A percentile compares a stretch with the other conserved stretches of the same genome.
Conservation (phyloP, 768 basidiomycete species). For the Sporobolomyces roseus region DNA sequence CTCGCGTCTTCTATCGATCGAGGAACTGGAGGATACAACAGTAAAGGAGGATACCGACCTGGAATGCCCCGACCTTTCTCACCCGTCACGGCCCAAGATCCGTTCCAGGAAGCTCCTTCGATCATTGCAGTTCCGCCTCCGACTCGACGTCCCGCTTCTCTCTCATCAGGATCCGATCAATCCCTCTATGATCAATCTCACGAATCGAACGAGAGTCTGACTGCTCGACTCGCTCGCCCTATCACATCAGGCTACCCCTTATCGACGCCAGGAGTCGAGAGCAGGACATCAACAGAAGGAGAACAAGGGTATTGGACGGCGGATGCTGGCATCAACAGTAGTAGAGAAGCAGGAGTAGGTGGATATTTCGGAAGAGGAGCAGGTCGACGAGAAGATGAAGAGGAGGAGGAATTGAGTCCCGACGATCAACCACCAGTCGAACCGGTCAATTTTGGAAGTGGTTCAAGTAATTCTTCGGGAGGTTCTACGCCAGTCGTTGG, state of each 20-base stretch:
- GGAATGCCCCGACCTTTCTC: constrained; percentile 32
- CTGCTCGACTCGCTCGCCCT: constrained; percentile 16
- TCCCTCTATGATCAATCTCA: constrained; percentile 15
- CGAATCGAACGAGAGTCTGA: constrained; percentile 4
- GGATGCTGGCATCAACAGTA: constrained; percentile 27
- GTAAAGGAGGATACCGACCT: constrained; percentile 21
- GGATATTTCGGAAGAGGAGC: neutral
- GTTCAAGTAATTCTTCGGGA: constrained; percentile 22
- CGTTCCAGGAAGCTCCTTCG: constrained; percentile 7
- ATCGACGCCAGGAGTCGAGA: constrained; percentile 14
- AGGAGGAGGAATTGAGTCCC: constrained; percentile 19
- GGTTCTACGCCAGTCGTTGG: constrained; percentile 14
- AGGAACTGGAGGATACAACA: constrained; percentile 35
- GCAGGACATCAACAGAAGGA: constrained; percentile 17
- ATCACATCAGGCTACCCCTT: constrained; percentile 21
- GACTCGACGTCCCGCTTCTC: constrained; percentile 15
- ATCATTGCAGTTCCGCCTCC: constrained; percentile 27
- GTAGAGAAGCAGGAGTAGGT: constrained; percentile 4
- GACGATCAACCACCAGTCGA: neutral
- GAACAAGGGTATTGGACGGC: constrained; percentile 32
- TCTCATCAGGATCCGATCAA: constrained; percentile 2
- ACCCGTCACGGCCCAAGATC: constrained; percentile 12
- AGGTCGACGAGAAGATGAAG: neutral
- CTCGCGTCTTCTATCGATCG: constrained; percentile 16
- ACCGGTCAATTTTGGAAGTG: constrained; percentile 34